These are phyloP conservation scores for Elongisporangium prolatum DNA, from an alignment of 352 stramenopile species.

Conservation along the genomic window DNA sequence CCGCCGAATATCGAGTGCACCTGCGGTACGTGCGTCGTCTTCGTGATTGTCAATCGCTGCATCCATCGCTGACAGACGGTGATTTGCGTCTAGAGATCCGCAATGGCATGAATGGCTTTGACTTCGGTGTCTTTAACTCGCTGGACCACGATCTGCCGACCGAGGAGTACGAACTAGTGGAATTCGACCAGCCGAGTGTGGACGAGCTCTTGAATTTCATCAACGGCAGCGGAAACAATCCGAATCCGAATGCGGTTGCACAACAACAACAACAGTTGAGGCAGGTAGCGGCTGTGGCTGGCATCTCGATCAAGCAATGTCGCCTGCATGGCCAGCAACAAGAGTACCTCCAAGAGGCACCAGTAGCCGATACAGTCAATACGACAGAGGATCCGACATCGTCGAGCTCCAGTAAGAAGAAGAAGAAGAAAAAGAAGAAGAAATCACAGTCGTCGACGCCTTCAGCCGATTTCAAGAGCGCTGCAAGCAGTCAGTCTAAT, in stretches of 20 bases:
- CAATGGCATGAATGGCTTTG: slow-evolving; percentile 56
- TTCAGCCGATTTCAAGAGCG: slow-evolving; percentile 10
- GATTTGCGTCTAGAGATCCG: slow-evolving; percentile 37
- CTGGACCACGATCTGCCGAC: slow-evolving; percentile 74
- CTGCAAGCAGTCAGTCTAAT: background rate
- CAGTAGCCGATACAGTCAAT: too few relatives aligned
- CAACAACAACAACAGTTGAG: slow-evolving; percentile 22
- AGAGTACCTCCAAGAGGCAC: too few relatives aligned
- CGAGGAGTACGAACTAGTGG: slow-evolving; percentile 72
- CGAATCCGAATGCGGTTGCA: slow-evolving; percentile 14
- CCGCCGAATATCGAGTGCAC: slow-evolving; percentile 33
- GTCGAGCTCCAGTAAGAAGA: slow-evolving; percentile 23
- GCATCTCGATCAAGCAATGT: slow-evolving; percentile 14
- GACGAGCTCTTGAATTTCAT: slow-evolving; percentile 82
- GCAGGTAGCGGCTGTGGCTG: slow-evolving; percentile 8
- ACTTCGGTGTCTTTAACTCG: slow-evolving; percentile 77
- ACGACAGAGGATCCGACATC: background rate
- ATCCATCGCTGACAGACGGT: too few relatives aligned
- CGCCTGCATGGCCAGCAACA: slow-evolving; percentile 18
- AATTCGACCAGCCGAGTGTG: slow-evolving; percentile 79
- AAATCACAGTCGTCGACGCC: slow-evolving; percentile 46
- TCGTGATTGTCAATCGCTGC: background rate
- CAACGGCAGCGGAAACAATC: slow-evolving; percentile 42
- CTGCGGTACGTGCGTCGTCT: slow-evolving; percentile 25
- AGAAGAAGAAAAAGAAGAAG: slow-evolving; percentile 76